Evolutionary conservation across 208 protist genomes (phyloP), one percentile per base, ranked within the genome.

Genomic region (Trypanosoma platydactyli): DNA sequence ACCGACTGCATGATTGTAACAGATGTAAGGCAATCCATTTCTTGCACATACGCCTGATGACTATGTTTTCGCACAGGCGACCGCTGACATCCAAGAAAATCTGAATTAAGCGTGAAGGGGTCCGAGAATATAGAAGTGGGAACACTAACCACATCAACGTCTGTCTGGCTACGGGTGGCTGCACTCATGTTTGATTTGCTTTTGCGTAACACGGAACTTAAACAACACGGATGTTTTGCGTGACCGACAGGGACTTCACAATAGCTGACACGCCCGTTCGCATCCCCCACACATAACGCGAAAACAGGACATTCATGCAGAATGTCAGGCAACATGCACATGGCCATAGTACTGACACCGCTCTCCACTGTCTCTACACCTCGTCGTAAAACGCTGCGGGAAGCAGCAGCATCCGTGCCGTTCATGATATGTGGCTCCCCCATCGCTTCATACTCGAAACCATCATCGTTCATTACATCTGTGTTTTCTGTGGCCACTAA

Each of bases 1-100:
- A 95, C 76, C 33, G 77, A 79, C 20, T 88, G 89, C 63, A 84
- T 78, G 46, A 92, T 86, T 6, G 81, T 76, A 12, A 89, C 83
- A 20, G 89, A 95, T 12, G 86, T 95, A 49, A 93, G 81, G 18
- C 83, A 82, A 65, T 95, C 90, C 64, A 95, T 88, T 24, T 86
- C 82, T 54, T 83, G 83, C 38, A 91, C 80, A 71, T 88, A 93
- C 7, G 89, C 89, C 63, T 86, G 84, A 77, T 95, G 89, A 27
- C 79, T 81, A 64, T 92, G 86, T n/a, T 76, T 84, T 20, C 89
- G 80, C 20, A 84, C 67, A 40, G 55, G 56, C 25, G 60, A 46
- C 40, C 88, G 71, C 60, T 95, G 78, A 25, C 84, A 79, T 5
- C 86, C 81, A 5, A 73, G 60, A 76, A 84, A 77, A 68, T 86